These are phyloP conservation scores for Populus ilicifolia DNA, from an alignment of 345 rosid genomes.

Conservation along the genomic window DNA sequence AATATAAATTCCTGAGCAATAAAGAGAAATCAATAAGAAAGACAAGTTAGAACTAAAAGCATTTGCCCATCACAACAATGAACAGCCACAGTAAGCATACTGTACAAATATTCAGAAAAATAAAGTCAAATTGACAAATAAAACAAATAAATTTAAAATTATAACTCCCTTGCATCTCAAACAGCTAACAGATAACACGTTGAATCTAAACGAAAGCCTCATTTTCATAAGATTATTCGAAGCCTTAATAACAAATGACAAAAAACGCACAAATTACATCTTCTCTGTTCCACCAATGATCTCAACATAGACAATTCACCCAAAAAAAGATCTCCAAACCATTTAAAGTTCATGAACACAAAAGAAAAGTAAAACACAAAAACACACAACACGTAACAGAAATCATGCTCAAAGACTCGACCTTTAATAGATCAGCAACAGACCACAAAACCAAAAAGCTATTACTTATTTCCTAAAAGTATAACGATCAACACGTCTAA, in stretches of 20 bases:
- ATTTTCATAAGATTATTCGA: neutral
- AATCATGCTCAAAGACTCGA: neutral
- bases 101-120: neutral
- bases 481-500: neutral
- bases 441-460: neutral
- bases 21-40: neutral
- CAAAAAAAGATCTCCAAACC: neutral
- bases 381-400: no score
- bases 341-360: neutral
- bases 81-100: neutral
- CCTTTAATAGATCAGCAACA: neutral
- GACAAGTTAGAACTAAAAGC: neutral
- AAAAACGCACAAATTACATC: neutral
- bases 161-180: neutral
- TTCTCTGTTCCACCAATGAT: neutral
- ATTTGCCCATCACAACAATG: neutral
- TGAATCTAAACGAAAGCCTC: no score
- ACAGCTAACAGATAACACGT: neutral
- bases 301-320: neutral
- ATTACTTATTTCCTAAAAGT: neutral
- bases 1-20: constrained; percentile 64
- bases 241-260: neutral
- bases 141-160: neutral
- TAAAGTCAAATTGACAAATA: neutral
- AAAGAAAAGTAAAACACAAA: neutral